Percentiles rank a stretch among this genome's conserved stretches.
Evolutionary conservation across 148 eudicot genomes (phyloP).

Genomic region (Chenopodium formosanum): DNA sequence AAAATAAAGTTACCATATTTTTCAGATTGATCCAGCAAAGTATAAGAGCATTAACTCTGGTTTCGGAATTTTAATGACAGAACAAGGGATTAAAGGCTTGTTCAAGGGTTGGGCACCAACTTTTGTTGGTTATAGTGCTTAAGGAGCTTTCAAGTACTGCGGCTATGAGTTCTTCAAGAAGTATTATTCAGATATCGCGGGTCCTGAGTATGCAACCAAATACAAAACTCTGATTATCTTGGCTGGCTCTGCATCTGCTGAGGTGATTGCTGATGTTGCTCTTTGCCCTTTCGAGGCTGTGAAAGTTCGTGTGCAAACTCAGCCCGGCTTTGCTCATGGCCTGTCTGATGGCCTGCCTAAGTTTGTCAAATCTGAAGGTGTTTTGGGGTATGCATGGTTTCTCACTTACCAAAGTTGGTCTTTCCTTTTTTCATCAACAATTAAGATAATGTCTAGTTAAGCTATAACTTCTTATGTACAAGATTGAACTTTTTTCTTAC

Average conservation of each 20-base stretch:
- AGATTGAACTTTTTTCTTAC: constrained; percentile 3
- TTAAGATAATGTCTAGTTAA: background rate
- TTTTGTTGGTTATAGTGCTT: constrained; percentile 67
- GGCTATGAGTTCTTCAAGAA: constrained; percentile 78
- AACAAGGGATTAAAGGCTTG: constrained; percentile 63
- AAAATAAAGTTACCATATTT: too few species aligned
- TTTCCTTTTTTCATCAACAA: background rate
- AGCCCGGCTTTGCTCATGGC: constrained; percentile 71
- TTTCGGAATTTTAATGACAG: constrained; percentile 52
- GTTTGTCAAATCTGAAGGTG: constrained; percentile 63
- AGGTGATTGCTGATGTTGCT: constrained; percentile 68
- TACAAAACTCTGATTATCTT: constrained; percentile 63
- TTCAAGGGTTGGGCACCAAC: constrained; percentile 82
- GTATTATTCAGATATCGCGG: constrained; percentile 64
- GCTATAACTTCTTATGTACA: background rate
- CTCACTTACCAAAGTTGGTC: constrained; percentile 24
- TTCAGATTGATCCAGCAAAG: constrained; percentile 68
- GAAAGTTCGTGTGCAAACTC: constrained; percentile 76
- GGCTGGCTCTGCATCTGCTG: constrained; percentile 78
- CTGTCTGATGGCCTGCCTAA: constrained; percentile 75
- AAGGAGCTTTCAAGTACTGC: constrained; percentile 74
- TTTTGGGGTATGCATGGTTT: constrained; percentile 38
- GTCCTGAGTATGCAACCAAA: constrained; percentile 55
- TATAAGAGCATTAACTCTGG: constrained; percentile 60
- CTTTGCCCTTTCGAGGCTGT: constrained; percentile 81